These are phyloP conservation scores for Lactarius hatsudake DNA, from an alignment of 768 basidiomycete species.

Conservation along the genomic window DNA sequence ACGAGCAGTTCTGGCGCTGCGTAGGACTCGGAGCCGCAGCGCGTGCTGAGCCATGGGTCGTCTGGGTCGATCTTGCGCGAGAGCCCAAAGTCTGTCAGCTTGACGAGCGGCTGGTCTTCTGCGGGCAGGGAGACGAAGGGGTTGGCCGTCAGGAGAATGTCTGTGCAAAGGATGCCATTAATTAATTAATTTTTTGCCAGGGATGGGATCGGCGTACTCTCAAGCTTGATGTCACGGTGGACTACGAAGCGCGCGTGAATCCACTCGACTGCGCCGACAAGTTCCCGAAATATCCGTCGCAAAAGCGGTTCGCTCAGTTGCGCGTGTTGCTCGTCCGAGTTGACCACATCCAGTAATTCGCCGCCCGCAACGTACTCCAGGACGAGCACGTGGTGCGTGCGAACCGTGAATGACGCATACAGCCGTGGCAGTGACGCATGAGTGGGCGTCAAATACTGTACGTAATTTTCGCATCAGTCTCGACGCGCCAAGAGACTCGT, in stretches of 20 bases:
- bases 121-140: constrained; percentile 38
- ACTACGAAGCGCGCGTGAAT: constrained; percentile 84
- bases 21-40: constrained; percentile 88
- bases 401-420: constrained; percentile 60
- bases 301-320: constrained; percentile 47
- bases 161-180: constrained; percentile 36
- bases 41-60: constrained; percentile 61
- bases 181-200: background rate
- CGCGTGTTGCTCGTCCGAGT: constrained; percentile 44
- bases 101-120: constrained; percentile 47
- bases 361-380: constrained; percentile 76
- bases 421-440: constrained; percentile 67
- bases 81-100: constrained; percentile 88
- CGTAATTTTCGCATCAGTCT: background rate
- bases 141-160: constrained; percentile 69
- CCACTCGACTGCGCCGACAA: constrained; percentile 79
- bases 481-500: background rate
- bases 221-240: constrained; percentile 90
- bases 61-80: constrained; percentile 74
- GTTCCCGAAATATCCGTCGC: constrained; percentile 69
- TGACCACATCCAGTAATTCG: constrained; percentile 76
- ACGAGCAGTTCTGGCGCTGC: constrained; percentile 77
- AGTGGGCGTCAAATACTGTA: constrained; percentile 75
- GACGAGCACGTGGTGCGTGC: constrained; percentile 72
- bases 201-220: constrained; percentile 45